A percentile compares a stretch with the other conserved stretches of the same genome.
Conservation (phyloP, 2,329 filamentous ascomycete species). For the Exophiala sp. region DNA sequence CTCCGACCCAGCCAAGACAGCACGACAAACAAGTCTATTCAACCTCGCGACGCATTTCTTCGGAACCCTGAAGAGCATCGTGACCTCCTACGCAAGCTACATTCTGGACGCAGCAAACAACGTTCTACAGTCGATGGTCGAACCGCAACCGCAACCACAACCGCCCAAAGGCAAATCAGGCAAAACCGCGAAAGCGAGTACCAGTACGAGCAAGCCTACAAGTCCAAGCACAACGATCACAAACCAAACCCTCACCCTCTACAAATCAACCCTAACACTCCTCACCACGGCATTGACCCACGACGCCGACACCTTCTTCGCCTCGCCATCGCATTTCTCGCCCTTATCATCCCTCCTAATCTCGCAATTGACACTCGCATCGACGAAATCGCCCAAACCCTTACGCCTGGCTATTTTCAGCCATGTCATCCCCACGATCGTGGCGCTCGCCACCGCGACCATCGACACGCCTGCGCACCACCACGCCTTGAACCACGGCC, state of each 20-base stretch:
- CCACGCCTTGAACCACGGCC: constrained; percentile 73
- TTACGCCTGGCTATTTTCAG: constrained; percentile 65
- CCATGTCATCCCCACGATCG: constrained; percentile 36
- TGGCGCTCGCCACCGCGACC: constrained; percentile 55
- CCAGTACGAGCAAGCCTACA: too few species aligned
- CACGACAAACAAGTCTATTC: constrained; percentile 55
- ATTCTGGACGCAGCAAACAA: constrained; percentile 68
- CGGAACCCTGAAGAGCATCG: constrained; percentile 58
- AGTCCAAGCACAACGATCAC: constrained; percentile 31
- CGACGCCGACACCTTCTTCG: constrained; percentile 31
- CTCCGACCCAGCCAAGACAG: constrained; percentile 43
- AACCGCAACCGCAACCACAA: too few species aligned
- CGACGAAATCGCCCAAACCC: constrained; percentile 34
- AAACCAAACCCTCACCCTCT: constrained; percentile 30
- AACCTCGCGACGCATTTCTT: constrained; percentile 22
- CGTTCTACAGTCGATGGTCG: constrained; percentile 44
- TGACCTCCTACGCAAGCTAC: constrained; percentile 85
- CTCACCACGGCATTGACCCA: constrained; percentile 16
- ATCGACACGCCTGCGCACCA: constrained; percentile 69
- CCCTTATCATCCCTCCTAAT: constrained; percentile 65
- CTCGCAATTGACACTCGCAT: constrained; percentile 54
- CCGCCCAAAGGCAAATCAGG: too few species aligned
- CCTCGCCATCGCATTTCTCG: constrained; percentile 70
- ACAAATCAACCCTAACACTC: constrained; percentile 20
- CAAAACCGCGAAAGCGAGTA: too few species aligned